phyloP scores from a whole-genome alignment of 2,329 filamentous ascomycete genomes.

The Raffaelea ambrosiae region DNA sequence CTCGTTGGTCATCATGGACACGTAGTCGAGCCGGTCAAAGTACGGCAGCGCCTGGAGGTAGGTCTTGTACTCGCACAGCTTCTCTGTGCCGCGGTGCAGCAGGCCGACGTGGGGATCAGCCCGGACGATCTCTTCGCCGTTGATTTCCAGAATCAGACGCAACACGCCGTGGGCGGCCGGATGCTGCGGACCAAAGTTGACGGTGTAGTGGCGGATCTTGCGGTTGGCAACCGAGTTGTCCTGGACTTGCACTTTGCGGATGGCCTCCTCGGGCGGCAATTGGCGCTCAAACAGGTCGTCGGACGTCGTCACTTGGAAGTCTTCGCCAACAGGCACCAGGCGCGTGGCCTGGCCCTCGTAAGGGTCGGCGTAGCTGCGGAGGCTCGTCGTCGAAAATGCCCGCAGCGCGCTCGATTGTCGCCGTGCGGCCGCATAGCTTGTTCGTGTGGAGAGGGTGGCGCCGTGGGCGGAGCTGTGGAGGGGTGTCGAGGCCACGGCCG shows the following conservation, averaged over 20 bases:
- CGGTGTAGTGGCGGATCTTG: slow-evolving; percentile 97
- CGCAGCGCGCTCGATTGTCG: slow-evolving; percentile 30
- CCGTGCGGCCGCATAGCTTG: too few species aligned
- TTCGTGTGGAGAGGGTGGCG: not conserved
- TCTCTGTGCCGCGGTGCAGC: slow-evolving; percentile 94
- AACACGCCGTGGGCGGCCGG: slow-evolving; percentile 97
- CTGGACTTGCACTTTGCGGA: slow-evolving; percentile 34
- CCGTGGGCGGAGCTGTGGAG: slow-evolving; percentile 12
- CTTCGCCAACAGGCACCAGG: slow-evolving; percentile 55
- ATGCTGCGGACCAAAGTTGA: slow-evolving; percentile 99
- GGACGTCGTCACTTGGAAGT: slow-evolving; percentile 47
- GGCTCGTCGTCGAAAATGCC: slow-evolving; percentile 56
- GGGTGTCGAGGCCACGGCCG: slow-evolving; percentile 13
- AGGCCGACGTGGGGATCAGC: slow-evolving; percentile 95
- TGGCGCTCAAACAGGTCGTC: slow-evolving; percentile 21
- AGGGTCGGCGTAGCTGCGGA: slow-evolving; percentile 55
- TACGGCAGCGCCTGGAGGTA: slow-evolving; percentile 97
- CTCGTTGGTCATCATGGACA: slow-evolving; percentile 99
- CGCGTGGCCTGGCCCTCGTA: slow-evolving; percentile 46
- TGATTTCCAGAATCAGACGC: slow-evolving; percentile 93
- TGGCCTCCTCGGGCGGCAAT: slow-evolving; percentile 19
- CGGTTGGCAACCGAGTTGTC: slow-evolving; percentile 49
- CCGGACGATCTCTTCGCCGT: slow-evolving; percentile 94
- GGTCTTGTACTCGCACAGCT: slow-evolving; percentile 99
- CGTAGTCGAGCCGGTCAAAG: slow-evolving; percentile 97